Conservation (phyloP, 331 rosid genomes). For the Stylosanthes scabra region DNA sequence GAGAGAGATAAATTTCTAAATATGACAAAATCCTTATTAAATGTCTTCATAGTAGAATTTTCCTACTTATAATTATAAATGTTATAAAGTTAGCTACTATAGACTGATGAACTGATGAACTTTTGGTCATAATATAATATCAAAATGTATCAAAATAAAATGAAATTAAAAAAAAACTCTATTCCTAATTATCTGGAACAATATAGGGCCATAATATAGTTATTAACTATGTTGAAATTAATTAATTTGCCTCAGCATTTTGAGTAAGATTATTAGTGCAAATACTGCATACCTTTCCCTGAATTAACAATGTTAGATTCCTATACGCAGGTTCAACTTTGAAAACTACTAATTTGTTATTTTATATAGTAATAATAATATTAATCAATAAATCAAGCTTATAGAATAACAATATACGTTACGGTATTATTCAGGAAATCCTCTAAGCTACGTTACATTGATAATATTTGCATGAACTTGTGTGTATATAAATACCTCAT, state of each 20-base stretch:
- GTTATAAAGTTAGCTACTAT: too few species aligned
- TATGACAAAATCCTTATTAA: too few species aligned
- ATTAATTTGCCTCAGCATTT: slow-evolving; percentile 14
- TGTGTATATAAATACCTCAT: slow-evolving; percentile 1
- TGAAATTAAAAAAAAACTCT: background rate
- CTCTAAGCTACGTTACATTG: background rate
- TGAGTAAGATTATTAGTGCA: background rate
- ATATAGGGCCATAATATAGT: background rate
- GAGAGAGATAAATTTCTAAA: too few species aligned
- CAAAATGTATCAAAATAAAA: too few species aligned
- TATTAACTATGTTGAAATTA: background rate
- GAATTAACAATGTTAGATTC: slow-evolving; percentile 10
- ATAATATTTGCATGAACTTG: background rate
- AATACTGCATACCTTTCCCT: background rate
- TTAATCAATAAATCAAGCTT: background rate
- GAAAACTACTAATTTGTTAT: slow-evolving; percentile 9
- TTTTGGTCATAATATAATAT: too few species aligned
- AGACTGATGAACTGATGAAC: too few species aligned
- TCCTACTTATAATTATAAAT: too few species aligned
- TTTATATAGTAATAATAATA: background rate
- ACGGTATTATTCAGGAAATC: slow-evolving; percentile 23
- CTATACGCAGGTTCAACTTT: slow-evolving; percentile 6
- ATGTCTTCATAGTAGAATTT: too few species aligned
- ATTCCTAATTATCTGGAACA: background rate
- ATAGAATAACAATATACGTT: background rate